Percentiles rank a stretch among this genome's conserved stretches.
phyloP scores from a whole-genome alignment of 768 basidiomycete species.

The Guyanaporus albipodus region DNA sequence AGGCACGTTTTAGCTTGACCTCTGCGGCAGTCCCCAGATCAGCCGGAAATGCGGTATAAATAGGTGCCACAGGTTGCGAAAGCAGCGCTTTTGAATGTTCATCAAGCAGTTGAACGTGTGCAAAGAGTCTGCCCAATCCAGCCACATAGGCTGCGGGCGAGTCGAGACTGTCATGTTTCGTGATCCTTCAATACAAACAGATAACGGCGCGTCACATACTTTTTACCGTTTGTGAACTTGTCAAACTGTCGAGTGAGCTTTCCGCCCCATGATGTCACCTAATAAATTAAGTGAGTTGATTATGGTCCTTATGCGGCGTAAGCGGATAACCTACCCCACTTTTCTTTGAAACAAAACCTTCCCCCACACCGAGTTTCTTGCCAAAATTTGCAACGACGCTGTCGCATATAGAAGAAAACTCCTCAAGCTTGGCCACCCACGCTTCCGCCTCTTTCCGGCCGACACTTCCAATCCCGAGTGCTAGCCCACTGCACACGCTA shows the following conservation, averaged over 20 bases:
- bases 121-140: conserved; percentile 69
- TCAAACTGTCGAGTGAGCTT: conserved; percentile 73
- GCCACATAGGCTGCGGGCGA: conserved; percentile 83
- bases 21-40: conserved; percentile 66
- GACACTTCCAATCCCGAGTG: conserved; percentile 71
- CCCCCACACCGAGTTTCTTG: conserved; percentile 85
- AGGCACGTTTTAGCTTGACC: conserved; percentile 70
- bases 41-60: conserved; percentile 66
- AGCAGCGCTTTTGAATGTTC: conserved; percentile 77
- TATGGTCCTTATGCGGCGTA: neutral
- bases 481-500: conserved; percentile 70
- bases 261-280: conserved; percentile 66
- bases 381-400: conserved; percentile 77
- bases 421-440: conserved; percentile 76
- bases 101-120: conserved; percentile 74
- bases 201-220: conserved; percentile 45
- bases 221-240: conserved; percentile 86
- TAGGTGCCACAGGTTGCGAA: conserved; percentile 61
- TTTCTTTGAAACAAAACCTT: conserved; percentile 83
- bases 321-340: conserved; percentile 45
- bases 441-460: conserved; percentile 74
- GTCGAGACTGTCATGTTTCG: conserved; percentile 57
- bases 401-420: conserved; percentile 76
- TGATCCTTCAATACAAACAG: conserved; percentile 12
- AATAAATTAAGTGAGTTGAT: conserved; percentile 9